Conservation (phyloP, 129 eudicot species). For the Dittrichia graveolens region DNA sequence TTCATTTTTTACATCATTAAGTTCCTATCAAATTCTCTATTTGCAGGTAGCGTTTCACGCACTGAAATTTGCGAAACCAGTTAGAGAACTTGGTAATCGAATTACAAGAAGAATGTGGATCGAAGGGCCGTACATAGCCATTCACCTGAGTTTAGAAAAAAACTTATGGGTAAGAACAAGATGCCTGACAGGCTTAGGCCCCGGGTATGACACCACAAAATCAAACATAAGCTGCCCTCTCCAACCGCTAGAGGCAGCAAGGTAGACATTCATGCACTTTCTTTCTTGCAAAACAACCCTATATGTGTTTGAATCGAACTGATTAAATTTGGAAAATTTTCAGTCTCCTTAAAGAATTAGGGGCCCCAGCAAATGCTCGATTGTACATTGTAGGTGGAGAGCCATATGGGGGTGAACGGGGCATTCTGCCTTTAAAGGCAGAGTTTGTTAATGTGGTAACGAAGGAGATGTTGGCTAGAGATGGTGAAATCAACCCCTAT, state of each 20-base stretch:
- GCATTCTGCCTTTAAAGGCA: conserved; percentile 43
- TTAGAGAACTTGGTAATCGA: conserved; percentile 52
- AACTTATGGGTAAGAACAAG: conserved; percentile 66
- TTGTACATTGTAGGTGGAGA: conserved; percentile 66
- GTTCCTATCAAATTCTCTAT: neutral
- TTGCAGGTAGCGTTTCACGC: conserved; percentile 65
- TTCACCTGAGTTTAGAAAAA: conserved; percentile 59
- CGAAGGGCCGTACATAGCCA: conserved; percentile 68
- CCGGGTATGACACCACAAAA: conserved; percentile 39
- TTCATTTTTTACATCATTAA: neutral
- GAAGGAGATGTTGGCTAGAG: conserved; percentile 48
- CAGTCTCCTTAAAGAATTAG: conserved; percentile 60
- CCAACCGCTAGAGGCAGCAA: conserved; percentile 49
- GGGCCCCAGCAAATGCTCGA: conserved; percentile 51
- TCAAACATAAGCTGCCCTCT: conserved; percentile 59
- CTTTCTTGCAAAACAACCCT: neutral
- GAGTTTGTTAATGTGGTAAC: conserved; percentile 55
- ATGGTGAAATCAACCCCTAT: conserved; percentile 52
- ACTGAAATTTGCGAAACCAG: conserved; percentile 52
- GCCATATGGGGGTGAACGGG: conserved; percentile 49
- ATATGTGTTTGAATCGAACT: neutral
- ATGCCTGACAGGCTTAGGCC: conserved; percentile 63
- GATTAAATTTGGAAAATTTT: neutral
- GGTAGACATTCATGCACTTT: conserved; percentile 13
- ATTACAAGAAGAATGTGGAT: conserved; percentile 78